Evolutionary conservation across 164 flowering plant species (phyloP).

Genomic region (Stephania cephalantha): DNA sequence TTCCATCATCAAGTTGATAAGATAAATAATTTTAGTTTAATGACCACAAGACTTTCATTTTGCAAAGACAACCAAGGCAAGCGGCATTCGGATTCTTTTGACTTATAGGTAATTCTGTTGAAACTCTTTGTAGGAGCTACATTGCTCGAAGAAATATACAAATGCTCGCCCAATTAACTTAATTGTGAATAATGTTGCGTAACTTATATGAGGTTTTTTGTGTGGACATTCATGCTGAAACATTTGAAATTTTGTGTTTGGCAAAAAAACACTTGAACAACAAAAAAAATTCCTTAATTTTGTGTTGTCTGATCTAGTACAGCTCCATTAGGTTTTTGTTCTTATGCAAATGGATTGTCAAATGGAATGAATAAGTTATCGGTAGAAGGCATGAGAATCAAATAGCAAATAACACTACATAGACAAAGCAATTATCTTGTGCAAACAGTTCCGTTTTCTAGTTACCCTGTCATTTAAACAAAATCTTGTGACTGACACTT

Average conservation of each 20-base stretch:
- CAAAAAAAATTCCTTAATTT: background rate
- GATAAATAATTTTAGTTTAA: too few relatives aligned
- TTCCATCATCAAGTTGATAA: background rate
- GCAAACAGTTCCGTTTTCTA: background rate
- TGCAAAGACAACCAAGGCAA: constrained; percentile 50
- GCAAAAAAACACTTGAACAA: background rate
- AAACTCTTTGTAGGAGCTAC: background rate
- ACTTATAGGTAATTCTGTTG: constrained; percentile 40
- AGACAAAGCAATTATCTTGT: background rate
- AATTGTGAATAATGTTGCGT: background rate
- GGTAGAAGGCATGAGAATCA: background rate
- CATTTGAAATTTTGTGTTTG: background rate
- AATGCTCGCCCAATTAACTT: background rate
- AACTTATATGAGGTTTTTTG: background rate
- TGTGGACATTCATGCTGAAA: background rate
- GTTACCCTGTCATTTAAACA: background rate
- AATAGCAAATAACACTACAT: background rate
- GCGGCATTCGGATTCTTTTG: constrained; percentile 41
- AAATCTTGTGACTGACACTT: background rate
- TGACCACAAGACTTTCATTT: background rate
- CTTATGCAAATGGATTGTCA: background rate
- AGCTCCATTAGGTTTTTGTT: background rate
- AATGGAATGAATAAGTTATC: background rate
- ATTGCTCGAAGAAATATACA: background rate
- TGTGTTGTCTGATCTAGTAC: background rate